Evolutionary conservation across 345 rosid genomes (phyloP).

Genomic region (Rhodomyrtus tomentosa): DNA sequence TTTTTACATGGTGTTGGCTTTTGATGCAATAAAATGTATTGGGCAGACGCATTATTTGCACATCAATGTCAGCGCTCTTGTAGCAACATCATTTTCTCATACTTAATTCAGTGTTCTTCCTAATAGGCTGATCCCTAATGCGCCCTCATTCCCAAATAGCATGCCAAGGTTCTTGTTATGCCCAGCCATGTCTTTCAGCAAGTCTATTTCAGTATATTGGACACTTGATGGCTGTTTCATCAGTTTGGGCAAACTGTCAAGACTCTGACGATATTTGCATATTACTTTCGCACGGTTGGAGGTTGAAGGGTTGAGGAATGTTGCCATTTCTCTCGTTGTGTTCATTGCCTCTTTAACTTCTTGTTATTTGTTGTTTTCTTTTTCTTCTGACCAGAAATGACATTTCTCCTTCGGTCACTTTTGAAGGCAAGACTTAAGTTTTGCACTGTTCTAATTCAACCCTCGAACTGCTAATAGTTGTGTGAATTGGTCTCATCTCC

Average conservation of each 20-base stretch:
- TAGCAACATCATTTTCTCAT: neutral
- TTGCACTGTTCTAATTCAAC: too few species aligned
- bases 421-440: neutral
- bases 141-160: too few species aligned
- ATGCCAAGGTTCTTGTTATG: neutral
- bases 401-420: neutral
- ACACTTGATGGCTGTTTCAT: neutral
- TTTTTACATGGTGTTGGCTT: neutral
- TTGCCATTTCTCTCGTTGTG: neutral
- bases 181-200: neutral
- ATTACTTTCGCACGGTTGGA: neutral
- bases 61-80: neutral
- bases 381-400: neutral
- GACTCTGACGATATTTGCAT: neutral
- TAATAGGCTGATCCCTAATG: neutral
- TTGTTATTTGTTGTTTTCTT: neutral
- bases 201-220: too few species aligned
- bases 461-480: too few species aligned
- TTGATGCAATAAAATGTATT: neutral
- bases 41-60: neutral
- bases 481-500: too few species aligned
- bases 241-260: neutral
- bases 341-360: neutral
- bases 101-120: neutral
- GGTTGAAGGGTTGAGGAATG: neutral